Conservation (phyloP, 768 basidiomycete species). For the Harrya chromipes region DNA sequence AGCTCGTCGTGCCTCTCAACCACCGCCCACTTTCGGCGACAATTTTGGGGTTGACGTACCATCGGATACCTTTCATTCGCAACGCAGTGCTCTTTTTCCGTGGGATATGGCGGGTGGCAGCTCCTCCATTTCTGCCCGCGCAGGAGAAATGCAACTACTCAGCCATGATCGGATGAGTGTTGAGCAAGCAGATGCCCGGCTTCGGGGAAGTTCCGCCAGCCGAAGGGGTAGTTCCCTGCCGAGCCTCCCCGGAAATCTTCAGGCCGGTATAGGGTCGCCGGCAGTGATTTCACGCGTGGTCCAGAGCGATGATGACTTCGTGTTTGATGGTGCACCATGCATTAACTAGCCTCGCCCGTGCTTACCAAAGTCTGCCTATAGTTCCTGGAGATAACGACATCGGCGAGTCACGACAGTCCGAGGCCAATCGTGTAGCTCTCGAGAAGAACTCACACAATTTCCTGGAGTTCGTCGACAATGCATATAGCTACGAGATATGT, state of each 20-base stretch:
- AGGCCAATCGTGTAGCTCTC: slow-evolving; percentile 53
- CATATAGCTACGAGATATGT: background rate
- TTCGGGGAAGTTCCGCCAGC: slow-evolving; percentile 55
- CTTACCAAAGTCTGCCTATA: slow-evolving; percentile 19
- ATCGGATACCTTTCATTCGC: slow-evolving; percentile 46
- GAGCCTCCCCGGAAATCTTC: slow-evolving; percentile 45
- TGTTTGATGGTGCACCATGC: slow-evolving; percentile 54
- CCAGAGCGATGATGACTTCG: slow-evolving; percentile 59
- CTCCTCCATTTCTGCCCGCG: slow-evolving; percentile 46
- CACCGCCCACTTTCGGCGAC: slow-evolving; percentile 48
- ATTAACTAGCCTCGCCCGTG: background rate
- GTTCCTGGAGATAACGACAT: slow-evolving; percentile 27
- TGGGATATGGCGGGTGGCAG: slow-evolving; percentile 81
- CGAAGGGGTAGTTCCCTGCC: slow-evolving; percentile 57
- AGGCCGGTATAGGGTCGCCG: slow-evolving; percentile 48
- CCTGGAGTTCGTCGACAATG: slow-evolving; percentile 53
- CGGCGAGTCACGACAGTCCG: slow-evolving; percentile 52
- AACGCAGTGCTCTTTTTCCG: slow-evolving; percentile 70
- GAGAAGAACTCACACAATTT: slow-evolving; percentile 81
- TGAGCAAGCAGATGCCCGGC: slow-evolving; percentile 49
- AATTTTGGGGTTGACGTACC: slow-evolving; percentile 47
- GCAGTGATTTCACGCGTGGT: slow-evolving; percentile 36
- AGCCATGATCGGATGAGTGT: slow-evolving; percentile 48
- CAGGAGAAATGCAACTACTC: slow-evolving; percentile 28
- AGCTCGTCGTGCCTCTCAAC: slow-evolving; percentile 69